These are phyloP conservation scores for Coprinopsis cinerea DNA, from an alignment of 768 basidiomycete genomes.

Conservation along the genomic window DNA sequence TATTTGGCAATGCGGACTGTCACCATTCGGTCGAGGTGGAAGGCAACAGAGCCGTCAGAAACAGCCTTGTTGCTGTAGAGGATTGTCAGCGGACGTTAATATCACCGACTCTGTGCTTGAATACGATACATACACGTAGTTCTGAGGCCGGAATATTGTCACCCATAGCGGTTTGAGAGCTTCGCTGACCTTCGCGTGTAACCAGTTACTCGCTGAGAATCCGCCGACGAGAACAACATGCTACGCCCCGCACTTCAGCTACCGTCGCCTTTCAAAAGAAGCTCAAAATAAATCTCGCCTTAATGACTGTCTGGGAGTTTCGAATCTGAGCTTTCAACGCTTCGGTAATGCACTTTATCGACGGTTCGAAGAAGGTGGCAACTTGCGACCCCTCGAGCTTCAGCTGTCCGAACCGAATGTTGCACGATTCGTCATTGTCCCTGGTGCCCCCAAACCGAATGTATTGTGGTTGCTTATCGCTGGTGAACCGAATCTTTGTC, in stretches of 20 bases:
- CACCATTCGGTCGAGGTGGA: slow-evolving; percentile 12
- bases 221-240: slow-evolving; percentile 47
- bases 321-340: slow-evolving; percentile 23
- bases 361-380: slow-evolving; percentile 33
- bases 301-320: slow-evolving; percentile 23
- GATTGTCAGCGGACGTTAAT: not conserved
- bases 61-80: slow-evolving; percentile 10
- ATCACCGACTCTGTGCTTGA: not conserved
- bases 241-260: slow-evolving; percentile 14
- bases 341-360: slow-evolving; percentile 28
- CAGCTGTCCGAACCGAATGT: slow-evolving; percentile 43
- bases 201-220: slow-evolving; percentile 45
- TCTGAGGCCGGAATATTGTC: slow-evolving; percentile 18
- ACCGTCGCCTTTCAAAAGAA: no score
- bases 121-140: slow-evolving; percentile 13
- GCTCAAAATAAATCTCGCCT: slow-evolving; percentile 19
- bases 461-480: slow-evolving; percentile 33
- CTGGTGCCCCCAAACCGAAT: slow-evolving; percentile 41
- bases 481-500: slow-evolving; percentile 41
- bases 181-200: slow-evolving; percentile 31
- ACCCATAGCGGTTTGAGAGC: slow-evolving; percentile 16
- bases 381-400: slow-evolving; percentile 36
- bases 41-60: slow-evolving; percentile 11
- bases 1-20: slow-evolving; percentile 8
- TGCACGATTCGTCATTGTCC: slow-evolving; percentile 33